Base-by-base conservation (phyloP, 352 stramenopile genomes). In the Thraustochytrium striatum region DNA sequence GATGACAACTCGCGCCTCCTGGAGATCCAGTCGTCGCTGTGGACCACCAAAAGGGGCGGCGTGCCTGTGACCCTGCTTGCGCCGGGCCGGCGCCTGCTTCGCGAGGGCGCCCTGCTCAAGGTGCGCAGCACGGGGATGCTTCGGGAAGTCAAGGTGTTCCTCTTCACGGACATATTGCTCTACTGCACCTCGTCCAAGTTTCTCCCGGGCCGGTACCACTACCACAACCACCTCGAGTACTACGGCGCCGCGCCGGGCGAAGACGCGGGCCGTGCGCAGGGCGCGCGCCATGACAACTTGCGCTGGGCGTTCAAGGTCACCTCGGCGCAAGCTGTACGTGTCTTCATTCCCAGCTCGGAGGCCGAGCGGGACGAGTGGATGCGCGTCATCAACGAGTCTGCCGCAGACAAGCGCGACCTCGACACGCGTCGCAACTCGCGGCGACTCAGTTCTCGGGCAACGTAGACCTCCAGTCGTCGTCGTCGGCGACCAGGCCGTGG, bases 11-110 rank as follows among this genome's bases (percentile, higher is more conserved):
- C 65, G n/a, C 65, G 61, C 28, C 21, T 75, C 25, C 41, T 75
- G 13, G 65, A 75, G 50, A 75, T 75, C 50, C 65, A 75, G 30
- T 55, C 30, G n/a, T 47, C 50, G 44, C 36, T 75, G 25, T 75
- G 65, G 65, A 75, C 65, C 30, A 43, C 65, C 13, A 30, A 43
- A 8, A 39, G 33, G 35, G 65, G 65, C 19, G 65, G 65, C n/a
- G 52, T 75, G 7, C 65, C 65, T 21, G 19, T 75, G 41, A 61
- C 44, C n/a, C 41, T 75, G 16, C 50, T 75, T 25, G 65, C 43
- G 41, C 65, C 65, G 8, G 65, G 65, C 21, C 32, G 65, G 8
- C 47, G n/a, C 21, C 68, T 75, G 2, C n/a, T 75, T 16, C 44
- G 52, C 25, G 44, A 75, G 44, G 65, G 52, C 35, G 25, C 21